Evolutionary conservation across 768 basidiomycete genomes (phyloP).

Genomic region (Baorangia bicolor): DNA sequence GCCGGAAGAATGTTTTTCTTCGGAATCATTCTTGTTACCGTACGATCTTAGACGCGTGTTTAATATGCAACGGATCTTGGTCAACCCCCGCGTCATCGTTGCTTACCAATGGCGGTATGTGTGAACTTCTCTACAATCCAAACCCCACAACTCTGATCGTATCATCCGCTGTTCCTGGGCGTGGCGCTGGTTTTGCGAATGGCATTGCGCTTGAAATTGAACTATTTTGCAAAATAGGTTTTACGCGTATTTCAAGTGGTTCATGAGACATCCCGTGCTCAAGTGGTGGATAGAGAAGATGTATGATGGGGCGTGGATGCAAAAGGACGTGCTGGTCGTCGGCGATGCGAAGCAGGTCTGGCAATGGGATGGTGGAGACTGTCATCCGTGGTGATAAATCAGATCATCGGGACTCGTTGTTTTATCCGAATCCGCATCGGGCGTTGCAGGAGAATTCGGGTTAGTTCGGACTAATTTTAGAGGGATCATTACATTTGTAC

Average conservation of each 20-base stretch:
- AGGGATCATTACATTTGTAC: neutral
- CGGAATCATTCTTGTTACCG: constrained; percentile 42
- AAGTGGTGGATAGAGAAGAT: constrained; percentile 42
- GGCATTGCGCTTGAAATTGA: neutral
- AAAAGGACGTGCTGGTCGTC: constrained; percentile 35
- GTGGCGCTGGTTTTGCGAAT: neutral
- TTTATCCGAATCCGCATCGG: no score
- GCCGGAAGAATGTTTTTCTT: constrained; percentile 23
- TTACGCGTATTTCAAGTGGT: constrained; percentile 37
- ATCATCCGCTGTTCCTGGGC: neutral
- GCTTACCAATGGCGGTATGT: constrained; percentile 37
- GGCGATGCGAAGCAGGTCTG: constrained; percentile 29
- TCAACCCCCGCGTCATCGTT: constrained; percentile 40
- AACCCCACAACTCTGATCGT: neutral
- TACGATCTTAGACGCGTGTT: constrained; percentile 43
- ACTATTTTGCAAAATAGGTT: constrained; percentile 17
- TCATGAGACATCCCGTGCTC: constrained; percentile 39
- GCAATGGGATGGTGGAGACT: constrained; percentile 25
- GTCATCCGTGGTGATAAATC: constrained; percentile 14
- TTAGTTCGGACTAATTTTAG: neutral
- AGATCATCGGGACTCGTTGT: neutral
- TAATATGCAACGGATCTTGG: constrained; percentile 35
- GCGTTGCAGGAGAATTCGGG: no score
- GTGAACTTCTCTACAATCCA: neutral
- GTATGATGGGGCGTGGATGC: constrained; percentile 40